Base-by-base conservation (phyloP, 371 early-diverging fungal species). In the Modicella reniformis region DNA sequence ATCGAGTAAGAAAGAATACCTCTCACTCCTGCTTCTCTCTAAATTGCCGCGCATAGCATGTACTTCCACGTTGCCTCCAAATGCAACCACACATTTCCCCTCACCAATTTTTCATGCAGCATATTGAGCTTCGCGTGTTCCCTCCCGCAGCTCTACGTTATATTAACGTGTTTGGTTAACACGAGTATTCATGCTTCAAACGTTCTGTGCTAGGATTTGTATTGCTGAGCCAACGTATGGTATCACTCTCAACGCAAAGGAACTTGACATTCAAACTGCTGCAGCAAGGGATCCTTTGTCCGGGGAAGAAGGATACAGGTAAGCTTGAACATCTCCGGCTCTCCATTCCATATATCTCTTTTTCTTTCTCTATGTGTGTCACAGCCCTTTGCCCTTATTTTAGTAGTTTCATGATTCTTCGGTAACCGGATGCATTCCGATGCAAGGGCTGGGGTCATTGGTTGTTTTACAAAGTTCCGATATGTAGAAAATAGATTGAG, bases 251-350 rank as follows among this genome's bases (percentile, higher is more conserved):
- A 76, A 76, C 57, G 76, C 76, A 37, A 76, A 76, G 26, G 76
- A 76, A 34, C 62, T 76, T n/a, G 71, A 76, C 32, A 76, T 76
- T n/a, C 76, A 76, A 40, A 76, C 67, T 10, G 76, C 76, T 4
- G 60, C 63, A 17, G 72, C 68, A 17, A 53, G 76, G 29, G 72
- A 76, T 37, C 67, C 59, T 19, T 25, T 60, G 4, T 56, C 65
- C 6, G 21, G 57, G 23, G 50, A 28, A 23, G 63, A 28, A 23
- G 63, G 53, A 8, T 66, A 66, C 56, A 75, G 75, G 75, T 70
- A 75, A 52, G 5, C n/a, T 10, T 8, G 23, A 25, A 28, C 26
- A n/a, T 5, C n/a, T 7, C 2, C 21, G 5, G 10, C 25, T 32
- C 10, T 29, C 1, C 32, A 21, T 7, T 50, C 15, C 15, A 17